Conservation (phyloP, 208 protist species). For the Crithidia thermophila region DNA sequence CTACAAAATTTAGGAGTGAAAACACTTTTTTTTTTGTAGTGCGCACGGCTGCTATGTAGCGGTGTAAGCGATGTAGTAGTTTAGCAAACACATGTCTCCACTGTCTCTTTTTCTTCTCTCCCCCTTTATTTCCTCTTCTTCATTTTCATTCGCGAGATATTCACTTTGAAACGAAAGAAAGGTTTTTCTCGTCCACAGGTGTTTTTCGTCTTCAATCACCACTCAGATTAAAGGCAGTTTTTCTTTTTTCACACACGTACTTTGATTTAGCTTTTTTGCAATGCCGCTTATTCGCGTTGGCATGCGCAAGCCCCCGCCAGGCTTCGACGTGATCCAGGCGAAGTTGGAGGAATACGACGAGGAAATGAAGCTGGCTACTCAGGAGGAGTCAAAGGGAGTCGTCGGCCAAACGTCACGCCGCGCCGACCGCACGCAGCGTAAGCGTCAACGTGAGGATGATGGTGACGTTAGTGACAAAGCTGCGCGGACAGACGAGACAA, state of each 20-base stretch:
- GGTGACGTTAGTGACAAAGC: conserved; percentile 7
- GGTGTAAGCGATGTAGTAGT: too few species aligned
- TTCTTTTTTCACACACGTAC: too few species aligned
- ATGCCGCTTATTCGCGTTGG: conserved; percentile 84
- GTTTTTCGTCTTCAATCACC: too few species aligned
- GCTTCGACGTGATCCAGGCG: conserved; percentile 68
- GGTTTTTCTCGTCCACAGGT: too few species aligned
- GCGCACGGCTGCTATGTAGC: too few species aligned
- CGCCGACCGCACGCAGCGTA: background rate
- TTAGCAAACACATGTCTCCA: too few species aligned
- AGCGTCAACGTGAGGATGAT: conserved; percentile 20
- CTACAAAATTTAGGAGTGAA: too few species aligned
- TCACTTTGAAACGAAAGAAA: too few species aligned
- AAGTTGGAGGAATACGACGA: conserved; percentile 74
- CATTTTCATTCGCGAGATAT: too few species aligned
- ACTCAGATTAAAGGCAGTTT: background rate
- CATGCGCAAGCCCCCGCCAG: conserved; percentile 81
- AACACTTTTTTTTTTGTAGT: too few species aligned
- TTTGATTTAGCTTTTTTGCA: background rate
- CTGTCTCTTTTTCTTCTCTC: background rate
- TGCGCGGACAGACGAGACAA: background rate
- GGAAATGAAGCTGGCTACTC: conserved; percentile 69
- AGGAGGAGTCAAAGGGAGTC: conserved; percentile 67
- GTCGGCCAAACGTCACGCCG: conserved; percentile 43
- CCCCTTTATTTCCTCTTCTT: too few species aligned